phyloP scores from a whole-genome alignment of 345 rosid genomes.

The Bretschneidera sinensis region DNA sequence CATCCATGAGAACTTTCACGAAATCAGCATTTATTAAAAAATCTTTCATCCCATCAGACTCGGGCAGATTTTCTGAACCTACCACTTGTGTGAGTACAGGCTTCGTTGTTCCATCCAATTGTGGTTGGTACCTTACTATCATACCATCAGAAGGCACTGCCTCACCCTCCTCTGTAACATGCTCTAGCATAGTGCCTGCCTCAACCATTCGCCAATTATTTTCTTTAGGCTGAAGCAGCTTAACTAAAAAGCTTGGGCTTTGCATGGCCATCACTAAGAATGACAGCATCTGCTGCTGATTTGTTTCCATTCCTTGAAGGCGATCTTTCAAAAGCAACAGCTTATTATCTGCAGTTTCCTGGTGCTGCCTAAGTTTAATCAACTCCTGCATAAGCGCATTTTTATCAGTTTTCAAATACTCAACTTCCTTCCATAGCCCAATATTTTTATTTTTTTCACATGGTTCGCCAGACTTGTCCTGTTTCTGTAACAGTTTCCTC shows the following conservation, averaged over 20 bases:
- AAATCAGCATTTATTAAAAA: constrained; percentile 57
- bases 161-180: constrained; percentile 42
- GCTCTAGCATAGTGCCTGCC: constrained; percentile 48
- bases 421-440: constrained; percentile 70
- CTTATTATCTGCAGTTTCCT: constrained; percentile 65
- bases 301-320: constrained; percentile 86
- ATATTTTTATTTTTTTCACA: constrained; percentile 27
- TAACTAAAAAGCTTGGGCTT: constrained; percentile 69
- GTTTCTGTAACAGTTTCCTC: constrained; percentile 34
- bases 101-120: constrained; percentile 32
- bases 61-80: constrained; percentile 22
- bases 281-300: constrained; percentile 92
- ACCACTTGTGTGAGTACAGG: constrained; percentile 22
- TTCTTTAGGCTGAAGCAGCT: constrained; percentile 75
- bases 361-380: constrained; percentile 62
- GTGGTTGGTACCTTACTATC: constrained; percentile 67
- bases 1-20: constrained; percentile 63
- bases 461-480: constrained; percentile 25
- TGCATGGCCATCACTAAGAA: constrained; percentile 90
- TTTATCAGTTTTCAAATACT: constrained; percentile 66
- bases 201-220: constrained; percentile 59
- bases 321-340: constrained; percentile 58
- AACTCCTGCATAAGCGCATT: constrained; percentile 62
- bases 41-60: constrained; percentile 45
- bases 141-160: constrained; percentile 43